Evolutionary conservation across 768 basidiomycete species (phyloP), one percentile per base, ranked within the genome.

Genomic region (Lactarius psammicola): DNA sequence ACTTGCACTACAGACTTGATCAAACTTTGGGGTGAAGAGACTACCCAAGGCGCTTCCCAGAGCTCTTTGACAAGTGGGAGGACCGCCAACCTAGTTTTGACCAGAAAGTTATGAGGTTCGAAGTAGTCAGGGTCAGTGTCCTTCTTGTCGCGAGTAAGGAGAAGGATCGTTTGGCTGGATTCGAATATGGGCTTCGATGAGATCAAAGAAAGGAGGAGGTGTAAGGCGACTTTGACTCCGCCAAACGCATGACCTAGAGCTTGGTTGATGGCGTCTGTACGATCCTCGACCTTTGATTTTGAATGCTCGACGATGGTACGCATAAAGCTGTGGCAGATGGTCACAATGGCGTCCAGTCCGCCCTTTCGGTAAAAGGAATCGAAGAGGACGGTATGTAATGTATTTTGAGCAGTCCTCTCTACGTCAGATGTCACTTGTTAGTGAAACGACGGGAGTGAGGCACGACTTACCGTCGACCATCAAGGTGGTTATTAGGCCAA

Each of bases 11-110:
- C 85, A 34, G 86, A 85, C 73, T 87, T 87, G 74, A 85, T 87
- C 63, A 95, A 81, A 60, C 85, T 83, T 20, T 91, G 78, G 4
- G 94, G 94, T 0, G 90, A 85, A 4, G 84, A 81, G 30, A 85
- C 79, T 0, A 98, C 80, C 95, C 96, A 98, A 1, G 83, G 72
- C 4, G 94, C 85, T 63, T 87, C 82, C 97, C 97, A 98, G 23
- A 95, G 79, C 8, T 80, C 80, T 33, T 78, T 80, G 17, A 92
- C 71, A 15, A 90, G 74, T 0, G 94, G 92, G 26, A 94, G 76
- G 26, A 87, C 80, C 2, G 85, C 81, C 33, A 86, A 76, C 42
- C 97, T 87, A 65, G 96, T 79, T 65, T 82, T 86, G 69, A 98
- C 88, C 59, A 98, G 83, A 75, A 97, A 92, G 72, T 92, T 90